Evolutionary conservation across 2,329 filamentous ascomycete species (phyloP), one percentile per base, ranked within the genome.

Genomic region (Sclerotinia borealis): DNA sequence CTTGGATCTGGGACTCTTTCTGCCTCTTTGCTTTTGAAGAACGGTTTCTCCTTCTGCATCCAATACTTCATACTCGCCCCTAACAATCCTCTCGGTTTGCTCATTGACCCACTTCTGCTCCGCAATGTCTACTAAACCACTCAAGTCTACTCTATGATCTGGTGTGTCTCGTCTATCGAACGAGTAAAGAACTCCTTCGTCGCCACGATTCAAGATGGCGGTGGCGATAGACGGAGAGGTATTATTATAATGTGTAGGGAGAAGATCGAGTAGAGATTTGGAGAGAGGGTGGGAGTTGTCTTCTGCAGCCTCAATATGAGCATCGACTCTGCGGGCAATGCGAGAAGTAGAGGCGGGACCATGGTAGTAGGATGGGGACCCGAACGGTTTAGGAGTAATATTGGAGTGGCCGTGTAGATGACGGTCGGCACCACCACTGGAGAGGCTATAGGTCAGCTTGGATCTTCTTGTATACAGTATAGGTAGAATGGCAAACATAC

Each of bases 11-110:
- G 72, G 72, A 51, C 68, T 72, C 65, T 67, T 70, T 64, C 68
- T 71, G 48, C 66, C 66, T 64, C 70, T 70, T 5, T 56, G 64
- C 54, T 61, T 70, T 27, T 69, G 58, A n/a, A 69, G 63, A 19
- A 68, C 67, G 10, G 63, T 69, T 68, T 75, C 72, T 4, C 73
- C 73, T 5, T 70, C 63, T n/a, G 64, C 65, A 65, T 75, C 73
- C 34, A 75, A 54, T 22, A 75, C 71, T 65, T 74, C 73, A 51
- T 74, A 75, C 56, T 75, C 73, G 9, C 67, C 70, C 50, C 67
- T 68, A 10, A 75, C 64, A 41, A 75, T 72, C 62, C 68, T 69
- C 29, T 75, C 73, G 2, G 71, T 75, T 62, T 74, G 70, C 60
- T 72, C 69, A 39, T 58, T 69, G 27, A 64, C 64, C 69, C 69